Evolutionary conservation across 2,329 filamentous ascomycete species (phyloP).

Genomic region (Ophiostoma sp.): DNA sequence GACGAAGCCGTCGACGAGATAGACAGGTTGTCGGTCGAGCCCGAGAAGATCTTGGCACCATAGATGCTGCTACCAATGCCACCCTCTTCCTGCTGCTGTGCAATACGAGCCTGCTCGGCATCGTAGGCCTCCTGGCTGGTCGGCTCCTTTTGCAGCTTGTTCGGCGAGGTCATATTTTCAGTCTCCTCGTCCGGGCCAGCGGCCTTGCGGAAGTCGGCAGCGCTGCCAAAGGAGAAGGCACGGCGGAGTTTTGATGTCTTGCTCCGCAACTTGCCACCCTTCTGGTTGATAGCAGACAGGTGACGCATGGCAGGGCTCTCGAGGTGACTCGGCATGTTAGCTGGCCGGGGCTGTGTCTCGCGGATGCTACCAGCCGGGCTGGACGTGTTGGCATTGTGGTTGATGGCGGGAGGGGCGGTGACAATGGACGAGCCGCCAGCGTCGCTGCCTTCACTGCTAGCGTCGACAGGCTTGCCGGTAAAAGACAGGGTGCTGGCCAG

Average conservation of each 20-base stretch:
- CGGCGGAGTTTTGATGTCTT: conserved; percentile 84
- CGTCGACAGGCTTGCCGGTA: conserved; percentile 68
- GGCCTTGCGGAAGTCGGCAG: conserved; percentile 78
- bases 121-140: conserved; percentile 67
- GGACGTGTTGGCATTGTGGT: neutral
- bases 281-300: conserved; percentile 82
- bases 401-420: conserved; percentile 17
- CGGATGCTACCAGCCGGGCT: conserved; percentile 11
- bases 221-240: conserved; percentile 95
- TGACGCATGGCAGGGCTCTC: conserved; percentile 78
- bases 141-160: conserved; percentile 67
- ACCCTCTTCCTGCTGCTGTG: conserved; percentile 85
- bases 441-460: conserved; percentile 47
- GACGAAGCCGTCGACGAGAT: conserved; percentile 89
- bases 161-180: conserved; percentile 42
- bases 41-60: conserved; percentile 78
- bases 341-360: neutral
- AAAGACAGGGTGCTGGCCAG: conserved; percentile 69
- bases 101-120: conserved; percentile 87
- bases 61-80: conserved; percentile 95
- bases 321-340: conserved; percentile 38
- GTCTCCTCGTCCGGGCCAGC: conserved; percentile 59
- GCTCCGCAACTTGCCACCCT: conserved; percentile 73
- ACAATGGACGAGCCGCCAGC: conserved; percentile 34
- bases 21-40: conserved; percentile 92